Evolutionary conservation across 2,329 filamentous ascomycete genomes (phyloP).

Genomic region (Exophiala calicioides): DNA sequence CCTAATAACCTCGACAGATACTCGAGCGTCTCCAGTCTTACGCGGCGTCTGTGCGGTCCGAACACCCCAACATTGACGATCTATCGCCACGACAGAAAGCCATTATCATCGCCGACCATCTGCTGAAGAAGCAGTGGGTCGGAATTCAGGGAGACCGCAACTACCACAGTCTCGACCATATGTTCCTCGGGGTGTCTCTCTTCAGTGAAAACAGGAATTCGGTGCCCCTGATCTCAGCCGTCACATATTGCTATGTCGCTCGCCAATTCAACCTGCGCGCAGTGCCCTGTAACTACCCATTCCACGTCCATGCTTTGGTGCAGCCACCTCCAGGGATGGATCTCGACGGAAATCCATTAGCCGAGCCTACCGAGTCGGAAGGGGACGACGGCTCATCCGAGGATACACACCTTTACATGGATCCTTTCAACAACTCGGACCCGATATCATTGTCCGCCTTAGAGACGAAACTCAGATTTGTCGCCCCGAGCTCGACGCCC

Average conservation of each 20-base stretch:
- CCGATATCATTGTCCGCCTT: constrained; percentile 67
- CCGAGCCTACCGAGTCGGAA: constrained; percentile 16
- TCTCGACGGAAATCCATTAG: constrained; percentile 54
- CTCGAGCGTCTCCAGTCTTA: constrained; percentile 65
- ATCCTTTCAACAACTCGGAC: constrained; percentile 71
- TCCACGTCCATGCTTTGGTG: constrained; percentile 81
- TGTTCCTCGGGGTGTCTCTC: constrained; percentile 80
- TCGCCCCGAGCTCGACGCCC: constrained; percentile 38
- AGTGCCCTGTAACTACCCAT: constrained; percentile 77
- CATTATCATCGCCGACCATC: constrained; percentile 65
- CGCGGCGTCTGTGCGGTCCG: constrained; percentile 56
- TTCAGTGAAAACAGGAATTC: constrained; percentile 73
- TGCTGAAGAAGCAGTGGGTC: constrained; percentile 67
- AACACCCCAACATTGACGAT: constrained; percentile 55
- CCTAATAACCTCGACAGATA: constrained; percentile 49
- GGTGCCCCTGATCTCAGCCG: constrained; percentile 80
- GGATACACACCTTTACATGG: constrained; percentile 64
- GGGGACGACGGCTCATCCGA: constrained; percentile 30
- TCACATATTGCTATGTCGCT: constrained; percentile 82
- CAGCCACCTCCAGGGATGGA: constrained; percentile 59
- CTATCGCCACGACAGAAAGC: constrained; percentile 69
- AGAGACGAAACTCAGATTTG: constrained; percentile 58
- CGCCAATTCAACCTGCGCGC: constrained; percentile 73
- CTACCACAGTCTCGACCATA: constrained; percentile 82
- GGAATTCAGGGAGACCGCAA: constrained; percentile 68